Percentiles rank a stretch among this genome's conserved stretches.
These are phyloP conservation scores for Backusella sp. DNA, from an alignment of 192 early-diverging fungal species.

Conservation along the genomic window DNA sequence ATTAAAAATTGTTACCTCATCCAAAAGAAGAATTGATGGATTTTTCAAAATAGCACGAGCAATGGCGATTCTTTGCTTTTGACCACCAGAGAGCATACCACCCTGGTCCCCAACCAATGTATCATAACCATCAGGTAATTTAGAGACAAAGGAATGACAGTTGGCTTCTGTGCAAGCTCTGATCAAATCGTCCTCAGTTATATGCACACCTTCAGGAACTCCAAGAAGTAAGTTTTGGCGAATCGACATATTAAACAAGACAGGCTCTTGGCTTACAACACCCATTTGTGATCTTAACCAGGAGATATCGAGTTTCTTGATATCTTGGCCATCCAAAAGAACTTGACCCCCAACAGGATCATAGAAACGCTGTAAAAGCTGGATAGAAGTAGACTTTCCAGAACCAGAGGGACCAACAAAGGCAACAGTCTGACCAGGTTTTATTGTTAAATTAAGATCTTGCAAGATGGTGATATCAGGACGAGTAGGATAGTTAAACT, in stretches of 20 bases:
- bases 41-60: conserved; percentile 87
- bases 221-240: conserved; percentile 80
- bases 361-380: conserved; percentile 88
- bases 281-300: conserved; percentile 86
- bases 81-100: conserved; percentile 76
- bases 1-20: conserved; percentile 54
- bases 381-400: conserved; percentile 86
- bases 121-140: conserved; percentile 79
- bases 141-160: conserved; percentile 77
- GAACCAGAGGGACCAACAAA: conserved; percentile 85
- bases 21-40: conserved; percentile 77
- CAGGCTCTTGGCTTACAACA: conserved; percentile 86
- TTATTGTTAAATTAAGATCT: conserved; percentile 63
- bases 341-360: conserved; percentile 56
- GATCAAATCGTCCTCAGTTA: conserved; percentile 72
- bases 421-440: conserved; percentile 77
- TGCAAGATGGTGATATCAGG: conserved; percentile 78
- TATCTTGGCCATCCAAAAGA: conserved; percentile 68
- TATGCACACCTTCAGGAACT: conserved; percentile 42
- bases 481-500: conserved; percentile 84
- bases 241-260: conserved; percentile 74
- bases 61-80: conserved; percentile 96
- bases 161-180: conserved; percentile 65
- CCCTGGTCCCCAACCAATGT: conserved; percentile 81
- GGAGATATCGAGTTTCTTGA: conserved; percentile 71